Evolutionary conservation across 768 basidiomycete species (phyloP), one percentile per base, ranked within the genome.

Genomic region (Collybia sp.): DNA sequence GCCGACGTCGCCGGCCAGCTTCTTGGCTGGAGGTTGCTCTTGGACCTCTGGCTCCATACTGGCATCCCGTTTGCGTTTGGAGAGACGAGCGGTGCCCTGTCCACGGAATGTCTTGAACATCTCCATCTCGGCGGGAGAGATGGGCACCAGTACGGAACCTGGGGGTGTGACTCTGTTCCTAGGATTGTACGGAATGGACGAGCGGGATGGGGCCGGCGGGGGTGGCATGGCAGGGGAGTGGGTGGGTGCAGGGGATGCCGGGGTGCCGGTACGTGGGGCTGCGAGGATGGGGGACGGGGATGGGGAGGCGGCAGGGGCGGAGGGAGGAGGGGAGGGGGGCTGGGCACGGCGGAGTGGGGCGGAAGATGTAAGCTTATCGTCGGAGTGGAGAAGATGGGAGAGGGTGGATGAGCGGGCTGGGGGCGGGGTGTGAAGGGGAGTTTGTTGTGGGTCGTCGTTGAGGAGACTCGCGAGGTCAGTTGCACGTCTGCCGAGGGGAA

Each of bases 401-500:
- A 68, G 55, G 38, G 71, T 71, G 31, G 80, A 77, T 34, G 76
- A 60, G 36, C 68, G 63, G 35, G 67, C 45, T 58, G 54, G 59
- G 54, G 52, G 68, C 55, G 56, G 66, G 20, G 62, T 56, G 33
- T 47, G 56, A 18, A 56, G 51, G 9, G 42, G 37, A 16, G 54
- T 55, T 37, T 58, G 51, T 48, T 53, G 63, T n/a, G 75, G 63
- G 50, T 76, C 76, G 50, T 76, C 73, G 67, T 89, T 88, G 64
- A 89, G 80, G 18, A 90, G 74, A 36, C 83, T 79, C 34, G 87
- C 76, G n/a, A 90, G 75, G 66, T 84, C 82, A 20, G 87, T 90
- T 8, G 86, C 84, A 18, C 87, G 74, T 47, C 83, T 72, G 50
- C 78, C 75, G 30, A 69, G 56, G 17, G 78, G 58, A 12, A 72